Base-by-base conservation (phyloP, 2,329 filamentous ascomycete species). In the Aspergillus vadensis region DNA sequence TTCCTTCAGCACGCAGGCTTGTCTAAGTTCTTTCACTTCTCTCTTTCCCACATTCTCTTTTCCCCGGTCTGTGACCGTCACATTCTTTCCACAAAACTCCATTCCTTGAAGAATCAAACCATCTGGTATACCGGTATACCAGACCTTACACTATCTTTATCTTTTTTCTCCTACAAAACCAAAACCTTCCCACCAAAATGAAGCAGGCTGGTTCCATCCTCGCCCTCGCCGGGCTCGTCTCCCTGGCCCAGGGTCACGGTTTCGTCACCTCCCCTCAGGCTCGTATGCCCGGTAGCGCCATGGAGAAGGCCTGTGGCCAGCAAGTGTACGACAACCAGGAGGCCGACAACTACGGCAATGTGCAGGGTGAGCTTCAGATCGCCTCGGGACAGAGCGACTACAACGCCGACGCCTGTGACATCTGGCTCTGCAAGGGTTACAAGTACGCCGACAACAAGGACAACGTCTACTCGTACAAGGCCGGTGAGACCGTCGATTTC, bases 361-460 rank as follows among this genome's bases (percentile, higher is more conserved):
- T 86, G 64, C 84, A 87, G 72, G 80, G 80, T 59, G 76, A 83
- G 64, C 76, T 84, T 47, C 82, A 85, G 70, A 76, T 82, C 52
- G 81, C 79, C 69, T 70, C 58, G 59, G 67, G 70, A 64, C 81
- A 85, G 73, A 65, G 36, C 52, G 83, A 84, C 75, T 83, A 80
- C 74, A 74, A 82, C 57, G 75, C 76, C 49, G 70, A 72, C 1
- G 70, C 73, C 39, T 86, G 83, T 72, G 75, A 83, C 67, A 75
- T 84, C 68, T 84, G 79, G 79, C 78, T 83, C 51, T 85, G 83
- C 82, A 85, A 86, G 75, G 85, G 85, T 62, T 82, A 82, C 74
- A 81, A 85, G 69, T 85, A 81, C 73, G 79, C 68, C 49, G 85
- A 87, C 75, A 84, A 84, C 76, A 81, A 72, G 63, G 78, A 72